Evolutionary conservation across 202 grass and related monocot species (phyloP).

Genomic region (Zizania palustris): DNA sequence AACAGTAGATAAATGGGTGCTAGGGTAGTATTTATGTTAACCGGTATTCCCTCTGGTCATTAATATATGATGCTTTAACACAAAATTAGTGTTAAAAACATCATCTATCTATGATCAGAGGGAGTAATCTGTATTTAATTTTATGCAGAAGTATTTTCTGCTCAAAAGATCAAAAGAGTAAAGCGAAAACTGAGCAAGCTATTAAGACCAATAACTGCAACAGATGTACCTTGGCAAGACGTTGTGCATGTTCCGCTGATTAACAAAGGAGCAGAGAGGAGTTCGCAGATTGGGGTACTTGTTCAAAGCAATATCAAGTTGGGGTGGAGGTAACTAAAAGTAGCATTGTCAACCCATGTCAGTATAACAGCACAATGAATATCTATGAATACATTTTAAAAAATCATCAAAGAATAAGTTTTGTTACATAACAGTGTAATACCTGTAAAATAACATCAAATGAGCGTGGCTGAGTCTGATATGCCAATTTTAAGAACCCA

Average conservation of each 20-base stretch:
- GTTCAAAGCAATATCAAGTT: slow-evolving; percentile 77
- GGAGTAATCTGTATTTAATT: not conserved
- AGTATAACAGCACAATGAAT: slow-evolving; percentile 44
- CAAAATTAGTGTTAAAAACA: too few relatives aligned
- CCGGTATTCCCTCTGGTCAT: not conserved
- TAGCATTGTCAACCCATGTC: slow-evolving; percentile 37
- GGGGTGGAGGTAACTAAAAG: slow-evolving; percentile 75
- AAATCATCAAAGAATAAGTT: slow-evolving; percentile 22
- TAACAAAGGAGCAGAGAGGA: slow-evolving; percentile 86
- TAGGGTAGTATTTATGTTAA: not conserved
- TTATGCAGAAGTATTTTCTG: slow-evolving; percentile 20
- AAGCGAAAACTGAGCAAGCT: not conserved
- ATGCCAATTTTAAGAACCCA: slow-evolving; percentile 91
- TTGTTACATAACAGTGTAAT: slow-evolving; percentile 19
- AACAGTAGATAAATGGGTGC: slow-evolving; percentile 22
- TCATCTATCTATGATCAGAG: too few relatives aligned
- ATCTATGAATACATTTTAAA: not conserved
- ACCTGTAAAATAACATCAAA: slow-evolving; percentile 94
- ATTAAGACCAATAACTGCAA: slow-evolving; percentile 4
- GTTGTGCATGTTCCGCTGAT: slow-evolving; percentile 69
- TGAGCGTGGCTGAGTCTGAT: slow-evolving; percentile 85
- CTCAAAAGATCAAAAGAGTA: slow-evolving; percentile 4
- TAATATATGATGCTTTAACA: too few relatives aligned
- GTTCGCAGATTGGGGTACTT: slow-evolving; percentile 69
- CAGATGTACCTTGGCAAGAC: slow-evolving; percentile 70